Evolutionary conservation across 306 rosid species (phyloP).

Genomic region (Cucurbita argyrosperma): DNA sequence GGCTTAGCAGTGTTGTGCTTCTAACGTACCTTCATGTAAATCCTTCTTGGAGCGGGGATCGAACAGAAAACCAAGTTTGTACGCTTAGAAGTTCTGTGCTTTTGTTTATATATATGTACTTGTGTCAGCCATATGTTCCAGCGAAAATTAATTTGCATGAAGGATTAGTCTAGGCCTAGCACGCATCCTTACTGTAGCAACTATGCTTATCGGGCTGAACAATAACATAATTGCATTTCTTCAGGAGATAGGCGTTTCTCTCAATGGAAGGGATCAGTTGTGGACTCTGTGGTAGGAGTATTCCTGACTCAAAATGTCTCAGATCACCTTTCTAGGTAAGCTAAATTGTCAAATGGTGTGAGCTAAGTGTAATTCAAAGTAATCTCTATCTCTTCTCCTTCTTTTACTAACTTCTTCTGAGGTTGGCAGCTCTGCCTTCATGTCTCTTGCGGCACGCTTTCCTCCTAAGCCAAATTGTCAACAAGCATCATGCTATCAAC

Average conservation of each 20-base stretch:
- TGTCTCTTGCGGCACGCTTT: slow-evolving; percentile 86
- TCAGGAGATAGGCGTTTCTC: slow-evolving; percentile 97
- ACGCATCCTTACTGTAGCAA: background rate
- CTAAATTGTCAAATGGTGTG: background rate
- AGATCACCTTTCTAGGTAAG: slow-evolving; percentile 94
- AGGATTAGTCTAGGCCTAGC: background rate
- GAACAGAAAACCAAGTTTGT: background rate
- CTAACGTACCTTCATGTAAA: background rate
- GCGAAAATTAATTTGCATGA: background rate
- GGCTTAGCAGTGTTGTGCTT: background rate
- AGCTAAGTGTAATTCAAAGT: background rate
- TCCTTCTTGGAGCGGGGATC: background rate
- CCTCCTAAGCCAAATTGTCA: slow-evolving; percentile 32
- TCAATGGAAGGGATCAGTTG: slow-evolving; percentile 93
- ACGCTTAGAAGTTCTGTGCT: background rate
- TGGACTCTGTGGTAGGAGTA: slow-evolving; percentile 97
- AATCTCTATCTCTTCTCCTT: background rate
- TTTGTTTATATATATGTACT: background rate
- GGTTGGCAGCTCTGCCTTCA: slow-evolving; percentile 79
- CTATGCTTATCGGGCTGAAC: slow-evolving; percentile 1
- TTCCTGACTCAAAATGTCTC: slow-evolving; percentile 97
- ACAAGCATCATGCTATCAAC: slow-evolving; percentile 15
- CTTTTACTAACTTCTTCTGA: slow-evolving; percentile 3
- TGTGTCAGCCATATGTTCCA: background rate
- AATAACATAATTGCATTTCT: slow-evolving; percentile 16